Conservation (phyloP, 352 stramenopile species). For the Blastocystis sp. region DNA sequence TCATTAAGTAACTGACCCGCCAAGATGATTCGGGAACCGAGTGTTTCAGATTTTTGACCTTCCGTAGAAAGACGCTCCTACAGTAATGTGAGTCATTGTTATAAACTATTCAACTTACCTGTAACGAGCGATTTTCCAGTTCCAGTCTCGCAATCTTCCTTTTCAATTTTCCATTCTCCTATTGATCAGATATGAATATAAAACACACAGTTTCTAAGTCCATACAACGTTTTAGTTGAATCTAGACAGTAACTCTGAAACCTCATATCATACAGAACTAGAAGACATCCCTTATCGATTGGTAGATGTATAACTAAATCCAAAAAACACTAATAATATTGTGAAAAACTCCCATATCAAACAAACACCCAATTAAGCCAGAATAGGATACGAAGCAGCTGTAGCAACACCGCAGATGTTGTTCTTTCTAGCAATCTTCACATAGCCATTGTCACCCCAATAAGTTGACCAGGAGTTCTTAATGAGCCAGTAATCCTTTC, state of each 20-base stretch:
- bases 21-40: slow-evolving; percentile 4
- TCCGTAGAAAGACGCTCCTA: background rate
- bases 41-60: background rate
- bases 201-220: background rate
- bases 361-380: slow-evolving; percentile 66
- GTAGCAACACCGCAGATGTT: slow-evolving; percentile 91
- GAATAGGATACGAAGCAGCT: slow-evolving; percentile 74
- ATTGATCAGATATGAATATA: background rate
- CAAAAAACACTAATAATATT: background rate
- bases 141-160: background rate
- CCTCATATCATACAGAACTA: background rate
- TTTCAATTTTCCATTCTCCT: background rate
- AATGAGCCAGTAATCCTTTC: slow-evolving; percentile 84
- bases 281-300: background rate
- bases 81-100: background rate
- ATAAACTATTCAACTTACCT: background rate
- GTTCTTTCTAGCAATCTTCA: slow-evolving; percentile 81
- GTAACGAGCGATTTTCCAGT: background rate
- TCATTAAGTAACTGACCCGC: slow-evolving; percentile 45
- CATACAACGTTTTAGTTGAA: background rate
- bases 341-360: background rate
- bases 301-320: background rate
- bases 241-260: background rate
- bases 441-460: slow-evolving; percentile 85
- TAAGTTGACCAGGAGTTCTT: slow-evolving; percentile 88